These are phyloP conservation scores for Creolimax fragrantissima DNA, from an alignment of 78 protist species.

Conservation along the genomic window DNA sequence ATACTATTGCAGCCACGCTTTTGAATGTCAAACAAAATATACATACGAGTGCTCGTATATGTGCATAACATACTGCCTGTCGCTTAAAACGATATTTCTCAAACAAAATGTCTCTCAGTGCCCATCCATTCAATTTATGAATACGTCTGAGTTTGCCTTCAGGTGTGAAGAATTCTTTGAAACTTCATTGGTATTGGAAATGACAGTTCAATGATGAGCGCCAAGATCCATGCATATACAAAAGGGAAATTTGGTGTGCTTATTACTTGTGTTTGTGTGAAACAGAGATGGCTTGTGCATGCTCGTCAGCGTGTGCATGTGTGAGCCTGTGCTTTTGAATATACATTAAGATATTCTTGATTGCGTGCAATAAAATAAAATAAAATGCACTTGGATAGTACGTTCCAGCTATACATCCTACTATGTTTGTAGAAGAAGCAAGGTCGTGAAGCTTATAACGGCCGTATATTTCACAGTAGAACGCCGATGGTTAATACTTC, in stretches of 20 bases:
- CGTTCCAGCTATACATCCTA: too few species aligned
- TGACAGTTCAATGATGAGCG: background rate
- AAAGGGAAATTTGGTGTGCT: slow-evolving; percentile 22
- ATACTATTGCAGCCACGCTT: too few species aligned
- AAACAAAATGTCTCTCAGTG: slow-evolving; percentile 31
- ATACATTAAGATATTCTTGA: background rate
- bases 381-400: too few species aligned
- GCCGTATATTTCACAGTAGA: too few species aligned
- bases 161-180: background rate
- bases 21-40: background rate
- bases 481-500: too few species aligned
- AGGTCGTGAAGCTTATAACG: too few species aligned
- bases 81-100: slow-evolving; percentile 57
- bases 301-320: background rate
- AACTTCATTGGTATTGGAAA: background rate
- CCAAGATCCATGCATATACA: background rate
- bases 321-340: background rate
- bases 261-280: background rate
- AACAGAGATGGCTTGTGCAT: background rate
- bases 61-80: background rate
- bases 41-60: background rate
- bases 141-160: background rate
- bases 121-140: background rate
- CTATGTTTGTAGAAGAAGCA: too few species aligned
- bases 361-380: background rate